Percentiles rank a stretch among this genome's conserved stretches.
phyloP scores from a whole-genome alignment of 2,329 filamentous ascomycete genomes.

The Paecilomyces niveus region DNA sequence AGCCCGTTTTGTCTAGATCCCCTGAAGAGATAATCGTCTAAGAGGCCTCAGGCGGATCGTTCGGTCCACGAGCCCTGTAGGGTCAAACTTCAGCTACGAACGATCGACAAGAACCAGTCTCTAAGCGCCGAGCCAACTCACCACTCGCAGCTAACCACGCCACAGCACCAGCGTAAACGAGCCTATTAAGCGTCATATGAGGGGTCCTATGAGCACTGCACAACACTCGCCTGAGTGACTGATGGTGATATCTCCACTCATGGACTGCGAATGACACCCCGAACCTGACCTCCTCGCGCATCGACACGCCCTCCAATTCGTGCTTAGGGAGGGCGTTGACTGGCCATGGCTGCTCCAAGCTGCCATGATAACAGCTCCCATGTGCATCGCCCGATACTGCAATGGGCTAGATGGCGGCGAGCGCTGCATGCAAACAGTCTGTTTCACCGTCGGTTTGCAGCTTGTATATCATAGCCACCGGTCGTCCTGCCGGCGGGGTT shows the following conservation, averaged over 20 bases:
- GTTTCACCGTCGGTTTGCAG: background rate
- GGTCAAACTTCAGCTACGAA: background rate
- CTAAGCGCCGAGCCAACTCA: slow-evolving; percentile 15
- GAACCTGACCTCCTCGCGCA: background rate
- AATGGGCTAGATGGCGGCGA: background rate
- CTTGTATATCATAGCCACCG: background rate
- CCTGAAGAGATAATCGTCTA: background rate
- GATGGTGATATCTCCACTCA: background rate
- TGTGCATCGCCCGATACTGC: background rate
- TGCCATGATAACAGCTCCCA: background rate
- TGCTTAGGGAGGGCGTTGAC: background rate
- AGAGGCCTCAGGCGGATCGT: background rate
- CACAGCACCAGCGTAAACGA: background rate
- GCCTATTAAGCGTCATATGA: background rate
- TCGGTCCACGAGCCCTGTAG: background rate
- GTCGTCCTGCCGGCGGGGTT: background rate
- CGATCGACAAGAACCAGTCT: slow-evolving; percentile 4
- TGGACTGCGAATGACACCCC: background rate
- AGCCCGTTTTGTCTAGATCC: background rate
- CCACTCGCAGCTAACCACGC: slow-evolving; percentile 1
- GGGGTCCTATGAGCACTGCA: background rate
- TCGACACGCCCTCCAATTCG: background rate
- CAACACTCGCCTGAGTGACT: background rate
- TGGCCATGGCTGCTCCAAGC: background rate
- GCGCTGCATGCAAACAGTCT: background rate